A percentile compares a stretch with the other conserved stretches of the same genome.
Conservation (phyloP, 2,329 filamentous ascomycete genomes). For the Stachybotrys chlorohalonatus region DNA sequence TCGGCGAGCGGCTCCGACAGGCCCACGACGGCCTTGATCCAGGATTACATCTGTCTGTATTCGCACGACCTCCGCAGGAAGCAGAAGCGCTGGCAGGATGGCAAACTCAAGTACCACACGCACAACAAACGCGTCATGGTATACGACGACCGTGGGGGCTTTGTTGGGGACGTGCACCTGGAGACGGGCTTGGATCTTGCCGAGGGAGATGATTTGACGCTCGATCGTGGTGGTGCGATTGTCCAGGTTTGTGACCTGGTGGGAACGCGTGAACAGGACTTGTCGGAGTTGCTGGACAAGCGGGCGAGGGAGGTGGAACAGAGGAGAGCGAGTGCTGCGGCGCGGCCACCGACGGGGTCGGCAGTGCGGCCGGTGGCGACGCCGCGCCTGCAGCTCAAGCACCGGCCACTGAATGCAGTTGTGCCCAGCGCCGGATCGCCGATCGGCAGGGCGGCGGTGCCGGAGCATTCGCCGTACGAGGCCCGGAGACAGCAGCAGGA, state of each 20-base stretch:
- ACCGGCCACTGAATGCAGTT: slow-evolving; percentile 32
- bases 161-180: slow-evolving; percentile 80
- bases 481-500: slow-evolving; percentile 13
- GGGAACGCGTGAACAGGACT: slow-evolving; percentile 66
- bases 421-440: slow-evolving; percentile 17
- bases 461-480: slow-evolving; percentile 24
- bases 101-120: slow-evolving; percentile 74
- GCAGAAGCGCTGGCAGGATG: slow-evolving; percentile 91
- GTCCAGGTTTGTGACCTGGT: slow-evolving; percentile 73
- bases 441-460: slow-evolving; percentile 22
- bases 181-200: slow-evolving; percentile 57
- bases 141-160: slow-evolving; percentile 72
- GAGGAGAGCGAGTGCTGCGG: slow-evolving; percentile 34
- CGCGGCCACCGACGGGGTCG: slow-evolving; percentile 15
- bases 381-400: slow-evolving; percentile 26
- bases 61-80: slow-evolving; percentile 80
- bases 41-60: slow-evolving; percentile 79
- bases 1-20: background rate
- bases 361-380: slow-evolving; percentile 11
- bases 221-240: slow-evolving; percentile 67
- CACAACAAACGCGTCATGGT: slow-evolving; percentile 92
- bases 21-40: slow-evolving; percentile 55
- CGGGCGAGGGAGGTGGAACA: slow-evolving; percentile 47
- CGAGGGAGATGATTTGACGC: slow-evolving; percentile 72
- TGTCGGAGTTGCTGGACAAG: slow-evolving; percentile 67